Evolutionary conservation across 2,329 filamentous ascomycete genomes (phyloP), one percentile per base, ranked within the genome.

Genomic region (Reticulascus tulasneorum): DNA sequence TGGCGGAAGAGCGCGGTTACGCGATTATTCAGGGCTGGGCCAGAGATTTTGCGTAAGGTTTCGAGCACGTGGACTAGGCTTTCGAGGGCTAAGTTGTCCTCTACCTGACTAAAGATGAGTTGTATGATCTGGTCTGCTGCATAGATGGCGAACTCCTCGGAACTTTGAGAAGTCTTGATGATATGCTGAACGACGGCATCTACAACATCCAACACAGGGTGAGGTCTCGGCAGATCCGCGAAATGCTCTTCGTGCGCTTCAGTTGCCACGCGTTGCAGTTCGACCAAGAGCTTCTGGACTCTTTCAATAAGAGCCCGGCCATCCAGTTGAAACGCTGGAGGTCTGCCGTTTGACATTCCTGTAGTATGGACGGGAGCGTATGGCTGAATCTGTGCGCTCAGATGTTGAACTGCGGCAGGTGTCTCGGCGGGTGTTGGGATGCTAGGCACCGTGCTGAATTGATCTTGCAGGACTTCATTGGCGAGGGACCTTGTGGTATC

Each of bases 391-490:
- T 80, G 78, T 3, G 64, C 62, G 20, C 62, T 65, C 13, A 79
- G 47, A 29, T 73, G 71, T 30, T 70, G 71, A 25, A 78, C 66
- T 6, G 75, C 68, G 9, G 40, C 40, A 0, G 76, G 72, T 2
- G 77, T 74, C 52, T 83, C 79, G 6, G 74, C 66, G 3, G 76
- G 72, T 0, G 76, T 76, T n/a, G 77, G 67, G 7, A 82, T 57
- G 40, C 62, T 75, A 3, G 75, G 68, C n/a, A 82, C 62, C 11
- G 70, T 56, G 34, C 63, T 69, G 52, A 76, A 83, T 40, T 77
- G 72, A 23, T 84, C 79, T 47, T 79, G 75, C 5, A 84, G 63
- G 9, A 81, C 70, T 40, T 83, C 79, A 40, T 82, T 82, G 15
- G 78, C 73, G 37, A 83, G 63, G 7, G 75, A 75, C 39, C 78